Conservation (phyloP, 345 rosid species). For the Brassica cretica region DNA sequence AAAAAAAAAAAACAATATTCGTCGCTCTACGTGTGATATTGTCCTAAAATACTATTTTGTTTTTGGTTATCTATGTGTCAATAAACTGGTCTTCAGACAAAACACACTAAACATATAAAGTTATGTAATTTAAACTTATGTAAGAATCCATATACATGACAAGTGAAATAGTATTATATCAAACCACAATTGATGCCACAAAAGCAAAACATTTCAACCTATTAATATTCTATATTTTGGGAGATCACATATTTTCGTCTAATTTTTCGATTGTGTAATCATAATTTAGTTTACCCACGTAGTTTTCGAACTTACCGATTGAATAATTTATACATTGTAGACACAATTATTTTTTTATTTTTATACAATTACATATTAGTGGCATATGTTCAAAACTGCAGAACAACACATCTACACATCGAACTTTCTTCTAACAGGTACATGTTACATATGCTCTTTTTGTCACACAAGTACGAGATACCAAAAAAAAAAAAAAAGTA, state of each 20-base stretch:
- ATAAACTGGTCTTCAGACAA: neutral
- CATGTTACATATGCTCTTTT: conserved; percentile 20
- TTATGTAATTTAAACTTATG: neutral
- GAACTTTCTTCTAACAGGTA: conserved; percentile 21
- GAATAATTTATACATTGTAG: neutral
- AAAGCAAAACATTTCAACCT: neutral
- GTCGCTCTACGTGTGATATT: neutral
- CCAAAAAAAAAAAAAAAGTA: too few relatives aligned
- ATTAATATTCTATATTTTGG: neutral
- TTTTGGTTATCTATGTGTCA: neutral
- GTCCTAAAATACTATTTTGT: neutral
- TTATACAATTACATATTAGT: neutral
- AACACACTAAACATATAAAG: neutral
- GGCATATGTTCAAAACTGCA: neutral
- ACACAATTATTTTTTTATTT: neutral
- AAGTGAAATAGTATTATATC: neutral
- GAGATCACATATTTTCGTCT: neutral
- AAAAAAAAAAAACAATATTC: neutral
- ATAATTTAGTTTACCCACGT: neutral
- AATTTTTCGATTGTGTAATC: neutral
- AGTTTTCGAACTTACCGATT: neutral
- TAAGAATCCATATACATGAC: neutral
- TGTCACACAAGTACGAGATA: conserved; percentile 19
- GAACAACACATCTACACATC: neutral
- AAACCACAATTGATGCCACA: neutral